These are phyloP conservation scores for Elaphomyces granulatus DNA, from an alignment of 495 filamentous ascomycete species.

Conservation along the genomic window DNA sequence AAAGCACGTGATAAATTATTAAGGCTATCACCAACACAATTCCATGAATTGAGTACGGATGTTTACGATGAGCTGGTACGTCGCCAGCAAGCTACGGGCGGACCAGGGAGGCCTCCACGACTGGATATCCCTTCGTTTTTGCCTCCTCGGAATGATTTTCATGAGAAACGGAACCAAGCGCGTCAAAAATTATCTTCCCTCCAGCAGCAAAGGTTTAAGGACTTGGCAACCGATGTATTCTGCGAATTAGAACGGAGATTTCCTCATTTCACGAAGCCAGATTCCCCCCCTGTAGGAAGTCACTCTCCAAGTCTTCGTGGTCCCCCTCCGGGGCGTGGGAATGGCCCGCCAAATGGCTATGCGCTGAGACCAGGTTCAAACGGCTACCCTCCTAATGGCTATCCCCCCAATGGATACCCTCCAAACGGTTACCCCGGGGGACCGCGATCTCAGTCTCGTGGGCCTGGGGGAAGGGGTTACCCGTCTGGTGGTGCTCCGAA, in stretches of 20 bases:
- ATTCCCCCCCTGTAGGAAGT: slow-evolving; percentile 54
- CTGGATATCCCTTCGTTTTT: slow-evolving; percentile 52
- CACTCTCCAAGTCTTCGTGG: slow-evolving; percentile 44
- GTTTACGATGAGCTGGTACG: slow-evolving; percentile 92
- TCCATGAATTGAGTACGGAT: slow-evolving; percentile 92
- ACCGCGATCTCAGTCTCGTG: slow-evolving; percentile 29
- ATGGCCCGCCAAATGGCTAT: slow-evolving; percentile 39
- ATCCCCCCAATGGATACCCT: slow-evolving; percentile 15
- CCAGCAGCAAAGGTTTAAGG: slow-evolving; percentile 67
- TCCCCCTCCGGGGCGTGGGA: slow-evolving; percentile 36
- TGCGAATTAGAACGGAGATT: slow-evolving; percentile 85
- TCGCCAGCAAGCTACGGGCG: slow-evolving; percentile 51
- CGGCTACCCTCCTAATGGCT: slow-evolving; percentile 30
- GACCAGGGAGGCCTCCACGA: slow-evolving; percentile 38
- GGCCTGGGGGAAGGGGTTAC: slow-evolving; percentile 26
- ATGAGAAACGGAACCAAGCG: slow-evolving; percentile 93
- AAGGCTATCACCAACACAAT: slow-evolving; percentile 76
- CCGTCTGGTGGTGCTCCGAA: slow-evolving; percentile 27
- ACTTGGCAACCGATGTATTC: slow-evolving; percentile 90
- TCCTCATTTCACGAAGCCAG: slow-evolving; percentile 57
- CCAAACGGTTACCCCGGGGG: slow-evolving; percentile 20
- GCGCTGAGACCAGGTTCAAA: slow-evolving; percentile 16
- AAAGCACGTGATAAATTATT: slow-evolving; percentile 87
- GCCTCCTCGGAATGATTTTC: slow-evolving; percentile 71
- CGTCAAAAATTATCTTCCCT: slow-evolving; percentile 85